phyloP scores from a whole-genome alignment of 305 asterid species.

The Fraxinus floribunda region DNA sequence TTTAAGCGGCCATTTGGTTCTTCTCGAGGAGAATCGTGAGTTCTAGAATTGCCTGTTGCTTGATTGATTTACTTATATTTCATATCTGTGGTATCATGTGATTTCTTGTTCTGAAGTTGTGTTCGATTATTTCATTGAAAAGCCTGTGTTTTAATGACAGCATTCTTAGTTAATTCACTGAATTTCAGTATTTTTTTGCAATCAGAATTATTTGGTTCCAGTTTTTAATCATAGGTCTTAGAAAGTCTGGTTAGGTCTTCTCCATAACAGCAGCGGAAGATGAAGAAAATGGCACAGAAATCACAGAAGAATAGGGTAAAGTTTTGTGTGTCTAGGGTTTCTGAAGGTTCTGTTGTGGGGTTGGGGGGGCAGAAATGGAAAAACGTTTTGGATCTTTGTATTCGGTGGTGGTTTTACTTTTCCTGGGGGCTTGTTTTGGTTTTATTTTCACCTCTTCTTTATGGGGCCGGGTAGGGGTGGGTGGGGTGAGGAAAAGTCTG shows the following conservation, averaged over 20 bases:
- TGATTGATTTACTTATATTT: not conserved
- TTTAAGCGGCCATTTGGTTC: not conserved
- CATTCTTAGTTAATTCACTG: not conserved
- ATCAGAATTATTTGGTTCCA: constrained; percentile 18
- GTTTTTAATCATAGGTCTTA: not conserved
- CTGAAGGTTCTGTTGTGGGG: not conserved
- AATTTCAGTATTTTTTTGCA: constrained; percentile 10
- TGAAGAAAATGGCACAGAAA: not conserved
- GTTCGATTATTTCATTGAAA: not conserved
- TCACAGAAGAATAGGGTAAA: not conserved
- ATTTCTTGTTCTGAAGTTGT: constrained; percentile 11
- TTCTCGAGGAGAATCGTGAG: not conserved
- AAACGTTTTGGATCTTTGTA: not conserved
- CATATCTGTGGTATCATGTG: not conserved
- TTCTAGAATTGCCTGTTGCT: not conserved
- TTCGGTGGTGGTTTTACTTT: not conserved
- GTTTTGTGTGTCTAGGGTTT: not conserved
- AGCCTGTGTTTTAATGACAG: not conserved
- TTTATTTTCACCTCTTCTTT: not conserved
- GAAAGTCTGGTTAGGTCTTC: not conserved
- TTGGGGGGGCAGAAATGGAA: not conserved
- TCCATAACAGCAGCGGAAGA: not conserved
- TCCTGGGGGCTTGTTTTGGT: not conserved
- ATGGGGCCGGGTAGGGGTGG: not conserved
- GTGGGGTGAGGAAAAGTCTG: not conserved